Base-by-base conservation (phyloP, 345 rosid genomes). In the Salix dunnii region DNA sequence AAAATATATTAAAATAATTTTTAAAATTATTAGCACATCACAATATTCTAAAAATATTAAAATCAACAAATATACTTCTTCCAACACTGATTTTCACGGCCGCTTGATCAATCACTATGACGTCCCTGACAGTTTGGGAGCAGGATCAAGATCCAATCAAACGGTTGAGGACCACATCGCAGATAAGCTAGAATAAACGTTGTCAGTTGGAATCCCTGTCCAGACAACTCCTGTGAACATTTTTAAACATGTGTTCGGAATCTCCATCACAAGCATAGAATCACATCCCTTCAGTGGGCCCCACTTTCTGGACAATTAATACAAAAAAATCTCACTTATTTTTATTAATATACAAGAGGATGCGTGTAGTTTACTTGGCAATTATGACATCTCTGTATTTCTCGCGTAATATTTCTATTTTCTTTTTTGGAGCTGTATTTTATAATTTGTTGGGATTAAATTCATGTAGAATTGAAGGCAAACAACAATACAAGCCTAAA, bases 211-310 rank as follows among this genome's bases (percentile, higher is more conserved):
- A 4, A 11, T 36, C 58, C 11, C 17, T 2, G 0, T 14, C 38
- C n/a, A 7, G 13, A 38, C 21, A 6, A 51, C 42, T 20, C 7
- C 20, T 10, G 8, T 75, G 40, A 36, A 46, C 72, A 60, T 78
- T 77, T 86, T 76, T 65, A 82, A 78, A 70, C 77, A 76, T 76
- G 89, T 81, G 85, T 61, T 73, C n/a, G 86, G 86, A 87, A 88
- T 86, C 82, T 82, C 84, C 80, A 79, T 88, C 85, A 80, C 82
- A 78, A 83, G 83, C 70, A 77, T 75, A 83, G 80, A 80, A 79
- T 82, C 82, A 79, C 88, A 83, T 84, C 85, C 74, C 62, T 70
- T 30, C 7, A 60, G 64, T 71, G 90, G 90, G 88, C 6, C 85
- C 88, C 79, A 70, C 46, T 21, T 7, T 21, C 55, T 85, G 77